A percentile compares a stretch with the other conserved stretches of the same genome.
phyloP scores from a whole-genome alignment of 1,139 yeast genomes.

The Spathaspora sp. region DNA sequence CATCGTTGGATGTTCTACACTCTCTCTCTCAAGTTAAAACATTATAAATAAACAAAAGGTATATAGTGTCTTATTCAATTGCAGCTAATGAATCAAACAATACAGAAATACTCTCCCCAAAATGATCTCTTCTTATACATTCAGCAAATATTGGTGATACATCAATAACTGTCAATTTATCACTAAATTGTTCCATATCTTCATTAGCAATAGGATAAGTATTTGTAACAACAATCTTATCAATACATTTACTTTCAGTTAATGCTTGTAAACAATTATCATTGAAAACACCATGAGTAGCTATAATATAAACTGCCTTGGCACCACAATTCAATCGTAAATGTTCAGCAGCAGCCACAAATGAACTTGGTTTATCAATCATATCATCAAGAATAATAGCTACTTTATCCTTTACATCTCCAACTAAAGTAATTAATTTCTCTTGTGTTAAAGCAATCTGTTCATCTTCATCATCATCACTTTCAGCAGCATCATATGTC shows the following conservation, averaged over 20 bases:
- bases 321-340: conserved; percentile 95
- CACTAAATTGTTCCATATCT: conserved; percentile 47
- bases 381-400: conserved; percentile 95
- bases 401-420: conserved; percentile 87
- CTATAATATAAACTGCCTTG: conserved; percentile 81
- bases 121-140: conserved; percentile 97
- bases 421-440: conserved; percentile 91
- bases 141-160: conserved; percentile 95
- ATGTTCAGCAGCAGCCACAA: conserved; percentile 97
- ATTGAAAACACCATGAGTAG: conserved; percentile 93
- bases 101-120: conserved; percentile 93
- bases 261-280: conserved; percentile 82
- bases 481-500: conserved; percentile 70
- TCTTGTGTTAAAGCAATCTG: conserved; percentile 68
- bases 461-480: conserved; percentile 79
- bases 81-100: conserved; percentile 83
- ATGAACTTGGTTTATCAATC: conserved; percentile 92
- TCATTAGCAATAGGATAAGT: conserved; percentile 84
- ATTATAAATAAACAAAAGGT: neutral
- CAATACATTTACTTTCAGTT: conserved; percentile 77
- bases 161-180: conserved; percentile 82
- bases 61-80: conserved; percentile 37
- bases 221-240: conserved; percentile 89
- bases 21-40: neutral
- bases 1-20: conserved; percentile 48